Evolutionary conservation across 352 stramenopile genomes (phyloP).

Genomic region (Phytophthora foliorum): DNA sequence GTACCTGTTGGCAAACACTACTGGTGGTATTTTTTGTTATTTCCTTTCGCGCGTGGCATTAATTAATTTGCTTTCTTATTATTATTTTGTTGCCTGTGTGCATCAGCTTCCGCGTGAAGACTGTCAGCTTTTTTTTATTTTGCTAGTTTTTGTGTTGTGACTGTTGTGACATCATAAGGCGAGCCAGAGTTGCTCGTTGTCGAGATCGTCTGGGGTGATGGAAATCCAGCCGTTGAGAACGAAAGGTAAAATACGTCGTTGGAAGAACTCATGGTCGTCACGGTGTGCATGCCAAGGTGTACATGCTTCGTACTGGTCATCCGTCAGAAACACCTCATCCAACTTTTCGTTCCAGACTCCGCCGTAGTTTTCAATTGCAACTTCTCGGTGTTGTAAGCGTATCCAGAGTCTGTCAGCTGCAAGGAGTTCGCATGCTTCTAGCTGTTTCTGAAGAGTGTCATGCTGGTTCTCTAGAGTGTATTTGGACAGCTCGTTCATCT

Average conservation of each 20-base stretch:
- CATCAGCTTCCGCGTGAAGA: constrained; percentile 14
- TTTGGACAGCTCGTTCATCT: constrained; percentile 15
- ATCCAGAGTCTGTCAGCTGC: constrained; percentile 45
- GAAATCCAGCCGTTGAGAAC: constrained; percentile 38
- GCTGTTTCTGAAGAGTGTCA: constrained; percentile 34
- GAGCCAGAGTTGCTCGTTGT: constrained; percentile 35
- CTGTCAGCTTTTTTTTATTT: constrained; percentile 1
- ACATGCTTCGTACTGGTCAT: constrained; percentile 52
- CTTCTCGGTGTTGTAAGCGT: constrained; percentile 45
- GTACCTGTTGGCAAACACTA: constrained; percentile 16
- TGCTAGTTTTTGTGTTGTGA: neutral
- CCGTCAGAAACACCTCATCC: constrained; percentile 39
- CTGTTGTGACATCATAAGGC: constrained; percentile 19
- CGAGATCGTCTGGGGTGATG: constrained; percentile 18
- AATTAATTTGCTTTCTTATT: constrained; percentile 39
- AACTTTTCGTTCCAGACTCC: constrained; percentile 20
- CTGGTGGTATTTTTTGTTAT: constrained; percentile 32
- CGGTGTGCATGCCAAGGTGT: constrained; percentile 24
- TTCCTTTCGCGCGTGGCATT: constrained; percentile 36
- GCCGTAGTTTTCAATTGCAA: constrained; percentile 30
- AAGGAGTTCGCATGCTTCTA: constrained; percentile 45
- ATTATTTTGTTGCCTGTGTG: constrained; percentile 21
- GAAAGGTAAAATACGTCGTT: constrained; percentile 29
- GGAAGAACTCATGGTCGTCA: constrained; percentile 27
- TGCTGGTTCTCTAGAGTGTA: constrained; percentile 45